Conservation (phyloP, 352 stramenopile genomes). For the Pythium sp. region DNA sequence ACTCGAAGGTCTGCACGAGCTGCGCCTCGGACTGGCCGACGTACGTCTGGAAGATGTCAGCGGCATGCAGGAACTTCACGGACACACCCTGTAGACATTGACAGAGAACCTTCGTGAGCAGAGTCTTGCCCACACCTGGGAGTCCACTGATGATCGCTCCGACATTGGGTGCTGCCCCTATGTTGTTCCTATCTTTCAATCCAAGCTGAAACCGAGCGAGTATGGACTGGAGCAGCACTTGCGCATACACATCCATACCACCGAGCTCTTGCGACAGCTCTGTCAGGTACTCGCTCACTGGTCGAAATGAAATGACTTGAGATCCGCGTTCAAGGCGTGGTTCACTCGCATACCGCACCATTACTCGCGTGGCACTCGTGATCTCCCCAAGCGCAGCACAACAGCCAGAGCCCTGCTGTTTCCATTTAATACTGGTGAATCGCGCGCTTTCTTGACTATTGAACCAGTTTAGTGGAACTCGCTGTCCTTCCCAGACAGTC, state of each 20-base stretch:
- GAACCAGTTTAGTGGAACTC: slow-evolving; percentile 41
- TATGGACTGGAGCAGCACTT: slow-evolving; percentile 37
- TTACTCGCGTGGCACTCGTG: slow-evolving; percentile 23
- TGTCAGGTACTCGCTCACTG: slow-evolving; percentile 24
- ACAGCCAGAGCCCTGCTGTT: slow-evolving; percentile 29
- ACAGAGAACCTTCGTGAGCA: slow-evolving; percentile 43
- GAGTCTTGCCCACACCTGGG: slow-evolving; percentile 73
- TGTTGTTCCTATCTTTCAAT: not conserved
- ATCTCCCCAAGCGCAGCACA: slow-evolving; percentile 31
- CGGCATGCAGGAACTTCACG: slow-evolving; percentile 64
- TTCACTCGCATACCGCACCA: slow-evolving; percentile 25
- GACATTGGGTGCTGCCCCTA: slow-evolving; percentile 28
- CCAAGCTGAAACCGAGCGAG: slow-evolving; percentile 25
- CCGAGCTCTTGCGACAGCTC: slow-evolving; percentile 37
- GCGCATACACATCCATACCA: slow-evolving; percentile 36
- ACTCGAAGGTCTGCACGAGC: slow-evolving; percentile 62
- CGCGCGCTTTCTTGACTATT: slow-evolving; percentile 33
- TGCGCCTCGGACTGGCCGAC: slow-evolving; percentile 89
- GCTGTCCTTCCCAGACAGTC: slow-evolving; percentile 39
- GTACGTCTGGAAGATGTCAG: slow-evolving; percentile 94
- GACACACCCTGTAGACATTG: slow-evolving; percentile 32
- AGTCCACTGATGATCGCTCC: slow-evolving; percentile 68
- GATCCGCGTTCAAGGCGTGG: slow-evolving; percentile 4
- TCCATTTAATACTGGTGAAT: slow-evolving; percentile 31
- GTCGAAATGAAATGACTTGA: slow-evolving; percentile 19